Conservation (phyloP, 2,329 filamentous ascomycete species). For the Nothophoma quercina region DNA sequence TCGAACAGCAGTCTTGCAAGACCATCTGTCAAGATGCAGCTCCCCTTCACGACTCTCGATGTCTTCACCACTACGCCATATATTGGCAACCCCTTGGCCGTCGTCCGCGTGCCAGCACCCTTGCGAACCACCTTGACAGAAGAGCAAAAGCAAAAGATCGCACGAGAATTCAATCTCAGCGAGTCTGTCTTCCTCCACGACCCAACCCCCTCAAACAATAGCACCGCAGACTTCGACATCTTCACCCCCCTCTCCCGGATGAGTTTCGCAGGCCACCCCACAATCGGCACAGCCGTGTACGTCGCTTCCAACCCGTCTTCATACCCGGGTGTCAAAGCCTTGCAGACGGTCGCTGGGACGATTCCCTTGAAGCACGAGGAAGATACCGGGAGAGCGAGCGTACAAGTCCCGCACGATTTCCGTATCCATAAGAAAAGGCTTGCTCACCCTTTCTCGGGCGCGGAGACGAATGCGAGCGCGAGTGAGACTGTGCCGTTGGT, state of each 20-base stretch:
- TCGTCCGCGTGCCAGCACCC: conserved; percentile 57
- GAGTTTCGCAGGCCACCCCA: conserved; percentile 65
- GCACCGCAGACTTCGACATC: conserved; percentile 55
- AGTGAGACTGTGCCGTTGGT: conserved; percentile 38
- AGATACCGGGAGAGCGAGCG: conserved; percentile 53
- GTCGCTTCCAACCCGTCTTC: conserved; percentile 41
- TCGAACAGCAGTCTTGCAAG: background rate
- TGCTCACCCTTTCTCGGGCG: conserved; percentile 40
- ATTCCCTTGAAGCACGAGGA: conserved; percentile 24
- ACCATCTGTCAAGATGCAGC: conserved; percentile 24
- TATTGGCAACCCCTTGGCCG: conserved; percentile 60
- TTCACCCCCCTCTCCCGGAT: conserved; percentile 60
- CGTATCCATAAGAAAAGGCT: conserved; percentile 61
- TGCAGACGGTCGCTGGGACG: conserved; percentile 25
- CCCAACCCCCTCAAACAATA: conserved; percentile 14
- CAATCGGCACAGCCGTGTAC: conserved; percentile 61
- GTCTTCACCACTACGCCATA: conserved; percentile 58
- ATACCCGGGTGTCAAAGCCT: conserved; percentile 17
- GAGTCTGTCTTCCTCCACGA: conserved; percentile 63
- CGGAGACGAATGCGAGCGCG: conserved; percentile 18
- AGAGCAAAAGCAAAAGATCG: conserved; percentile 59
- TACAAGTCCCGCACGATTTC: conserved; percentile 70
- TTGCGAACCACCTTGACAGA: conserved; percentile 47
- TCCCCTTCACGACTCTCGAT: conserved; percentile 49
- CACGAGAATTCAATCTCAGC: conserved; percentile 63